Conservation (phyloP, 352 stramenopile genomes). For the Elongisporangium anandrum region DNA sequence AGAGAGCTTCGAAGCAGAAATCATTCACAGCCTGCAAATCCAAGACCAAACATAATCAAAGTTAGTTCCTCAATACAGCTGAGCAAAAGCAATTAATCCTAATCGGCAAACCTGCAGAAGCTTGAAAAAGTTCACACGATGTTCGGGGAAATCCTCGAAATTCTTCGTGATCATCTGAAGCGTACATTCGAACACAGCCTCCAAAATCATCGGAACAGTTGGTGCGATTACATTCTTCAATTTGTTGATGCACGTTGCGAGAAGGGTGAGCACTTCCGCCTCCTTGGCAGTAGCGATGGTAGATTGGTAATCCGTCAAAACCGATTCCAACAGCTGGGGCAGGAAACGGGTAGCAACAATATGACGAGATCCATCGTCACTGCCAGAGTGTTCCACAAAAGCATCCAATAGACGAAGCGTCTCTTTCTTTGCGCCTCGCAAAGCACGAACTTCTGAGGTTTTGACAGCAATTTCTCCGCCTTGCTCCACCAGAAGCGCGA, state of each 20-base stretch:
- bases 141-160: constrained; percentile 99
- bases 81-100: neutral
- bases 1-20: constrained; percentile 97
- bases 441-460: constrained; percentile 88
- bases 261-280: constrained; percentile 93
- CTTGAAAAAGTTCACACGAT: constrained; percentile 98
- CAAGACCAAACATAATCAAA: neutral
- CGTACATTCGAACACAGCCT: constrained; percentile 97
- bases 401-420: constrained; percentile 94
- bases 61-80: neutral
- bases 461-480: constrained; percentile 94
- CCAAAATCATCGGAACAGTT: constrained; percentile 93
- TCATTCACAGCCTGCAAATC: constrained; percentile 84
- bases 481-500: constrained; percentile 87
- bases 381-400: constrained; percentile 90
- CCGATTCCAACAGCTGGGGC: constrained; percentile 94
- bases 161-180: constrained; percentile 99
- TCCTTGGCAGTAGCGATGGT: constrained; percentile 73
- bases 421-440: constrained; percentile 97
- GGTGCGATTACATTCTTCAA: constrained; percentile 88
- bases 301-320: constrained; percentile 95
- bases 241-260: constrained; percentile 96
- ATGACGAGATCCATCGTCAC: constrained; percentile 65
- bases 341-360: constrained; percentile 94
- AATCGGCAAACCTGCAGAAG: constrained; percentile 57